Base-by-base conservation (phyloP, 163 green algal genomes). In the Coccomyxa subellipsoidea region DNA sequence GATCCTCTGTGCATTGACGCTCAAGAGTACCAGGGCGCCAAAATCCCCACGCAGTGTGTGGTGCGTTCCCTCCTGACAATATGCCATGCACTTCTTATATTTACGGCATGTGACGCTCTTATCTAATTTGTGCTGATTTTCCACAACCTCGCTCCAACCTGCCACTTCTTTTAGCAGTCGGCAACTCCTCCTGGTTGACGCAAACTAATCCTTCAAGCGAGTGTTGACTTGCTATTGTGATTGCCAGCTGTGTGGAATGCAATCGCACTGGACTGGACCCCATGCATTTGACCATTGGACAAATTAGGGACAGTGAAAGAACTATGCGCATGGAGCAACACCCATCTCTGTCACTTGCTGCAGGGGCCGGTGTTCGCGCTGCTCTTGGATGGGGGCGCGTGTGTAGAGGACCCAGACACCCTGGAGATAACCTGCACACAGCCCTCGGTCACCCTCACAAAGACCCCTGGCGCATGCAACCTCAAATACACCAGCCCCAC, bases 11-110 rank as follows among this genome's bases (percentile, higher is more conserved):
- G 70, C 70, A 77, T 39, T 27, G 32, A n/a, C 32, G 70, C 70
- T 38, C 47, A 59, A 18, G 47, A 36, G 7, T 73, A 73, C 66
- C 18, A 32, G 66, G 70, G 70, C 21, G 70, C 32, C 18, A 8
- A 39, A 8, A 77, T 77, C 70, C 34, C 70, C 70, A 40, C 70
- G 32, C 70, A 77, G 70, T 77, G 70, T 40, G 70, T 39, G 70
- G 70, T 77, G 70, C 70, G 70, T 31, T 73, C 32, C n/a, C 2
- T n/a, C 66, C n/a, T 73, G n/a, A 8, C 18, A 73, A 7, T n/a
- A 73, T 37, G 2, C 7, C 32, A 18, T 23, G 18, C 29, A 35
- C 29, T 73, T 23, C 1, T 73, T 3, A 18, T 73, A 0, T 0
- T 8, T 73, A 35, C 7, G 29, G 7, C n/a, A n/a, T n/a, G n/a